A percentile compares a stretch with the other conserved stretches of the same genome.
Evolutionary conservation across 148 eudicot genomes (phyloP).

Genomic region (Rhododendron ferrugineum): DNA sequence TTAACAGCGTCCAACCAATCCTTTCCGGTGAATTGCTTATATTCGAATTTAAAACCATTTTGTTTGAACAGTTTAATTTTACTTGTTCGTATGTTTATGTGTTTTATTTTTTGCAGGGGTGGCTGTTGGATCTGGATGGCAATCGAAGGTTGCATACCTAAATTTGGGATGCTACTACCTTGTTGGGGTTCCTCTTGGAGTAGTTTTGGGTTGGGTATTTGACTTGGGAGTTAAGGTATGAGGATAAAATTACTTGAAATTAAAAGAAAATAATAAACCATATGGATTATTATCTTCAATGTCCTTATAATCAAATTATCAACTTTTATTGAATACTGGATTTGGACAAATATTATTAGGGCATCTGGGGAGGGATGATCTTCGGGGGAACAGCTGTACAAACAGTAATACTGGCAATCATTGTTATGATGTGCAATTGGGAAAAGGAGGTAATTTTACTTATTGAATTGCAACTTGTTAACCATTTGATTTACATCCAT

Average conservation of each 20-base stretch:
- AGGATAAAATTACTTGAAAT: background rate
- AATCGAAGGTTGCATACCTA: constrained; percentile 39
- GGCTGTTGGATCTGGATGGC: constrained; percentile 58
- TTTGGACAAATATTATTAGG: constrained; percentile 27
- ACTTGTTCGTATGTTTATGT: background rate
- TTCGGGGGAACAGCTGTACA: constrained; percentile 60
- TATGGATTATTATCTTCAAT: background rate
- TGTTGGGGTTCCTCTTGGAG: constrained; percentile 40
- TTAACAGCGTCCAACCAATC: constrained; percentile 8
- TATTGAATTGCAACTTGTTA: background rate
- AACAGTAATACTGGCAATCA: constrained; percentile 35
- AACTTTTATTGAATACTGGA: background rate
- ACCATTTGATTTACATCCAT: background rate
- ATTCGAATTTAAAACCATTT: constrained; percentile 3
- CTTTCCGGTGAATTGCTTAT: constrained; percentile 12
- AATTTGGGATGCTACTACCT: constrained; percentile 44
- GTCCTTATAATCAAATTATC: background rate
- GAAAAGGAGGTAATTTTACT: constrained; percentile 43
- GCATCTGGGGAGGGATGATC: constrained; percentile 64
- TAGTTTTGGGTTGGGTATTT: constrained; percentile 36
- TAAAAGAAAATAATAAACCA: background rate
- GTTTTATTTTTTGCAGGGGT: constrained; percentile 21
- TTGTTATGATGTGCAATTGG: constrained; percentile 41
- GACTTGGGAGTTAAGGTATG: constrained; percentile 35
- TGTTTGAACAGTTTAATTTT: background rate